phyloP scores from a whole-genome alignment of 805 yeast species.

The Yarrowia bubula region DNA sequence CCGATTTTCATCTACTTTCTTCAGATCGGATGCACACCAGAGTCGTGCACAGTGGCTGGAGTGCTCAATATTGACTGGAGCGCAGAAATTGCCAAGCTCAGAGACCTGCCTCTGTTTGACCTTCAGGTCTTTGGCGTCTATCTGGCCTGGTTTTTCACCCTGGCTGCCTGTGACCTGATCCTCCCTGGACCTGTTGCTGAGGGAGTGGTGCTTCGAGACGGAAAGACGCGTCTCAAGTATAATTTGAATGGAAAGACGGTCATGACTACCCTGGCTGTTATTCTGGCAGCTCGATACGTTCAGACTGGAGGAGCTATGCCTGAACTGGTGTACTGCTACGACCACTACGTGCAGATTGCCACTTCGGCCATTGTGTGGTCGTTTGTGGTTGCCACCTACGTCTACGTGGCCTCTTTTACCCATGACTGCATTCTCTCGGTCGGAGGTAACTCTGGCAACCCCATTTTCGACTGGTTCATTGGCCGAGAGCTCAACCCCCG shows the following conservation, averaged over 20 bases:
- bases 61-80: conserved; percentile 30
- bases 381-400: conserved; percentile 57
- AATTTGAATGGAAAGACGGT: conserved; percentile 77
- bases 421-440: conserved; percentile 70
- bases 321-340: conserved; percentile 74
- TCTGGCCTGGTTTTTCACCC: conserved; percentile 64
- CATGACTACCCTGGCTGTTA: conserved; percentile 42
- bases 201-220: conserved; percentile 77
- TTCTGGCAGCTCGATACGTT: conserved; percentile 53
- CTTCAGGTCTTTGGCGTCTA: conserved; percentile 45
- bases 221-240: conserved; percentile 58
- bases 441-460: conserved; percentile 81
- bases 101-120: conserved; percentile 48
- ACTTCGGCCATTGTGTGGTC: conserved; percentile 64
- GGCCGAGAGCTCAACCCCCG: conserved; percentile 96
- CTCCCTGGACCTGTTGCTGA: conserved; percentile 62
- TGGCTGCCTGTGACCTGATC: conserved; percentile 61
- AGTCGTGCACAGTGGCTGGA: conserved; percentile 37
- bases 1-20: conserved; percentile 63
- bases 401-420: conserved; percentile 66
- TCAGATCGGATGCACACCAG: conserved; percentile 59
- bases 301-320: conserved; percentile 59
- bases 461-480: conserved; percentile 88
- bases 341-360: conserved; percentile 63
- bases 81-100: conserved; percentile 31